These are phyloP conservation scores for Stipa capillata DNA, from an alignment of 176 grass and related monocot genomes.

Conservation along the genomic window DNA sequence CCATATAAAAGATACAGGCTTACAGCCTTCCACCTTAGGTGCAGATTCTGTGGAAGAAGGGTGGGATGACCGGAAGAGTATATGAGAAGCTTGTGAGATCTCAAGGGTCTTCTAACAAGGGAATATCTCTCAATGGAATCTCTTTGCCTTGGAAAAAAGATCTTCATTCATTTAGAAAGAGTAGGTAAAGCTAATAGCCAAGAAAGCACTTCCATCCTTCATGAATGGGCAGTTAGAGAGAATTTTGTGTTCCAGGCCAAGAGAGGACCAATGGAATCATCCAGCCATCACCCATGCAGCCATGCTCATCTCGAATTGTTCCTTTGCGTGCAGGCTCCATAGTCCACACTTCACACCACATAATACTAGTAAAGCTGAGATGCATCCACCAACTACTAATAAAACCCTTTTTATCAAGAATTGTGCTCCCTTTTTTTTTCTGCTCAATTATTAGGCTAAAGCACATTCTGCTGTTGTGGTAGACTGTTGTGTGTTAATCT, in stretches of 20 bases:
- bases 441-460: slow-evolving; percentile 48
- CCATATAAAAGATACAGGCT: background rate
- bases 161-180: slow-evolving; percentile 1
- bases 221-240: slow-evolving; percentile 4
- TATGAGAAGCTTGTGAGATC: background rate
- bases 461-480: slow-evolving; percentile 24
- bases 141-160: background rate
- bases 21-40: background rate
- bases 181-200: background rate
- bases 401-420: slow-evolving; percentile 27
- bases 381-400: slow-evolving; percentile 25
- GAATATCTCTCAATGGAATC: slow-evolving; percentile 7
- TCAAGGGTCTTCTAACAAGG: slow-evolving; percentile 1
- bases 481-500: background rate
- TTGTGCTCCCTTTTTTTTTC: slow-evolving; percentile 26
- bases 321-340: slow-evolving; percentile 14
- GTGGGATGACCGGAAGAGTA: background rate
- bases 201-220: background rate
- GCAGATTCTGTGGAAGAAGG: background rate
- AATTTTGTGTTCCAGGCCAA: background rate
- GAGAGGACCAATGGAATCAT: slow-evolving; percentile 2
- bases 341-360: slow-evolving; percentile 18
- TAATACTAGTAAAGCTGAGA: slow-evolving; percentile 35
- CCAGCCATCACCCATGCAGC: background rate
- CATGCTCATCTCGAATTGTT: slow-evolving; percentile 14